Conservation (phyloP, 352 stramenopile species). For the Phytophthora boehmeriae region DNA sequence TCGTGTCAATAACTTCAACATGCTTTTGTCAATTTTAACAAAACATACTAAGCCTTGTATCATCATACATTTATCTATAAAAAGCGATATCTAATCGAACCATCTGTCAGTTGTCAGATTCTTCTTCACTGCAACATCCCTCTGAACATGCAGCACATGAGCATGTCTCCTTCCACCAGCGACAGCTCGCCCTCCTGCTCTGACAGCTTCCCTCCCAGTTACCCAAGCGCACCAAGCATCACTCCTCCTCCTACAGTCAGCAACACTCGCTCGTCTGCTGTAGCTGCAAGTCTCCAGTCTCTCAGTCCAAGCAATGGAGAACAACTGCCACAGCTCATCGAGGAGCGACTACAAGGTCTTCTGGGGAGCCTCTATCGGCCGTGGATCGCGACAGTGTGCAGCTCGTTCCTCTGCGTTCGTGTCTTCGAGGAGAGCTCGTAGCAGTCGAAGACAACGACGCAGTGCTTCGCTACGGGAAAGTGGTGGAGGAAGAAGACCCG, state of each 20-base stretch:
- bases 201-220: background rate
- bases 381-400: conserved; percentile 37
- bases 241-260: background rate
- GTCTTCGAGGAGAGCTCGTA: conserved; percentile 56
- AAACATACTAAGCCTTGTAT: no score
- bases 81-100: no score
- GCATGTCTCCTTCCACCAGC: conserved; percentile 5
- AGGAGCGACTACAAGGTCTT: conserved; percentile 32
- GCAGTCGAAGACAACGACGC: conserved; percentile 34
- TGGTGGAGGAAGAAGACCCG: conserved; percentile 29
- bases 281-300: conserved; percentile 1
- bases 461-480: conserved; percentile 45
- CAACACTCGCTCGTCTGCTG: background rate
- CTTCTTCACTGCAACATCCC: background rate
- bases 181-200: conserved; percentile 17
- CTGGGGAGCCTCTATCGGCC: conserved; percentile 37
- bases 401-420: conserved; percentile 39
- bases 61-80: background rate
- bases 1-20: background rate
- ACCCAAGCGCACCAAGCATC: background rate
- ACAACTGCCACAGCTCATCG: conserved; percentile 21
- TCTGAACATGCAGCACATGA: conserved; percentile 13
- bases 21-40: background rate
- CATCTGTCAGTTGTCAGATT: no score
- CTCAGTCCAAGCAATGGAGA: background rate